Evolutionary conservation across 192 early-diverging fungal genomes (phyloP).

Genomic region (Gorgonomyces haynaldii): DNA sequence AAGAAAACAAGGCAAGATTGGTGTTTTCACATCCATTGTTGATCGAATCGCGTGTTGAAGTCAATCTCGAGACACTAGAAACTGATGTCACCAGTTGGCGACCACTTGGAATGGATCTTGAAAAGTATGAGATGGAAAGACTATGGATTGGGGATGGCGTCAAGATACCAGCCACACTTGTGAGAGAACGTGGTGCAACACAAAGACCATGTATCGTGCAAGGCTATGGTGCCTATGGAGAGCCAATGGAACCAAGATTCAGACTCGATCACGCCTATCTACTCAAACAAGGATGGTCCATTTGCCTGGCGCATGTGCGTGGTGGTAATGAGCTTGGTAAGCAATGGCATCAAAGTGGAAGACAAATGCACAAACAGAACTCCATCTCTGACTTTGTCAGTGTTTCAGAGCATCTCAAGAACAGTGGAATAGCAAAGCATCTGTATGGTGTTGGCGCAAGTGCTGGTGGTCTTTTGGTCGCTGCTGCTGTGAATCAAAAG

Average conservation of each 20-base stretch:
- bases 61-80: no score
- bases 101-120: no score
- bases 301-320: slow-evolving; percentile 21
- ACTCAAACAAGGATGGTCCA: slow-evolving; percentile 13
- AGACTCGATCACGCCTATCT: slow-evolving; percentile 12
- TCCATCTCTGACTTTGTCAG: slow-evolving; percentile 41
- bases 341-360: slow-evolving; percentile 23
- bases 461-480: slow-evolving; percentile 18
- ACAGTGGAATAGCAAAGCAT: slow-evolving; percentile 27
- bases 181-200: no score
- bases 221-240: slow-evolving; percentile 4
- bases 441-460: slow-evolving; percentile 11
- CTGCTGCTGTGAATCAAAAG: slow-evolving; percentile 9
- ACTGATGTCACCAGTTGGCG: no score
- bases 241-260: slow-evolving; percentile 9
- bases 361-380: slow-evolving; percentile 33
- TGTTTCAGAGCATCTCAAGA: slow-evolving; percentile 35
- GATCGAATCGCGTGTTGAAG: no score
- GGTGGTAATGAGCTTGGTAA: slow-evolving; percentile 42
- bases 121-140: no score
- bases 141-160: no score
- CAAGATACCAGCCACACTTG: no score
- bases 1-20: no score
- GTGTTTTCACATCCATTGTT: no score
- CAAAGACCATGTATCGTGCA: not conserved